Base-by-base conservation (phyloP, 2,329 filamentous ascomycete genomes). In the Leptographium wingfieldii region DNA sequence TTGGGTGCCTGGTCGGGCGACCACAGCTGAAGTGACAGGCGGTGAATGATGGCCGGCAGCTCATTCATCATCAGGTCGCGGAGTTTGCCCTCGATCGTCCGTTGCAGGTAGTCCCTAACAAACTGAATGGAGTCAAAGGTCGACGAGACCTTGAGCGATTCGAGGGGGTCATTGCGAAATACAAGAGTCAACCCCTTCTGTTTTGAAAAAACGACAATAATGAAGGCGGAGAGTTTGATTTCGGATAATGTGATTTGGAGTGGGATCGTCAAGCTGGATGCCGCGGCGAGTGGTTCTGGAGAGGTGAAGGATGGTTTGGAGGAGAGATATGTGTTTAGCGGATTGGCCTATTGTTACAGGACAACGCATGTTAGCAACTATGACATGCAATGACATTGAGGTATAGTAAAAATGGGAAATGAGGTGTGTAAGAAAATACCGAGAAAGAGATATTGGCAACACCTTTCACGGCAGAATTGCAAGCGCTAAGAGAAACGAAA, bases 81-180 rank as follows among this genome's bases (percentile, higher is more conserved):
- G 63, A 99, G 75, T 72, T 97, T 94, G 57, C 84, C 88, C 74
- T 99, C 94, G 67, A 99, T 99, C 63, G 92, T 95, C 71, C 90
- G 88, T 70, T 99, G 94, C 60, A 99, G 77, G 72, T 97, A 97
- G 72, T 99, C 92, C 66, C 94, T 87, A 63, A 99, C 94, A 69
- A 99, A 99, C 53, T 94, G 92, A 68, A 99, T 99, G 14, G 92
- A 96, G 76, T 99, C 94, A 73, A 99, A 99, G 53, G 94, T 99
- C 66, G 92, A 97, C 0, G 92, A 97, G 65, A 99, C 94, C 76
- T 96, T 97, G 68, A 99, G 84, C 5, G 92, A 96, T 71, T 99
- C 94, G 63, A 99, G 84, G 5, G 94, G 94, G 71, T 99, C 94
- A 80, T 99, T 97, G 67, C 94, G 87, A 72, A 99, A 99, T 53